Evolutionary conservation across 306 rosid species (phyloP).

Genomic region (Malus orientalis): DNA sequence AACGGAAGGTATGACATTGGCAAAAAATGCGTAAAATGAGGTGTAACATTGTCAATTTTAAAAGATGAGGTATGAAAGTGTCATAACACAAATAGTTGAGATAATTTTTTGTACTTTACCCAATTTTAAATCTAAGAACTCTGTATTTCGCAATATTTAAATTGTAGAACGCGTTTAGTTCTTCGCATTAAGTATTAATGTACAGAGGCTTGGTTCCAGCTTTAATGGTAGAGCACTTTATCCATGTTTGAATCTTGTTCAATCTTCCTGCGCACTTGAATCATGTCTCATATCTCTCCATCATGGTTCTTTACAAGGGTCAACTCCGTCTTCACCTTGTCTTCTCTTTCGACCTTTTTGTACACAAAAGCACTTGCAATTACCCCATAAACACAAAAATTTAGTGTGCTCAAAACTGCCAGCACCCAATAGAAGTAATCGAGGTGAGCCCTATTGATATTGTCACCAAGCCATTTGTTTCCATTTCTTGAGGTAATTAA

Average conservation of each 20-base stretch:
- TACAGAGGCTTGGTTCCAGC: not conserved
- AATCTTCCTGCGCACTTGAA: too few relatives aligned
- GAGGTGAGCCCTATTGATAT: constrained; percentile 60
- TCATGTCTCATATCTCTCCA: not conserved
- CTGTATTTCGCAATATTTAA: too few relatives aligned
- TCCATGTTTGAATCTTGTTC: not conserved
- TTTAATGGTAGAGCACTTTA: not conserved
- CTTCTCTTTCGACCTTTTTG: constrained; percentile 31
- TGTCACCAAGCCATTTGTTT: constrained; percentile 50
- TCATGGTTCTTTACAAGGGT: not conserved
- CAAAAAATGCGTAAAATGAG: too few relatives aligned
- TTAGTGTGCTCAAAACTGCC: constrained; percentile 48
- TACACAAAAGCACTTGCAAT: constrained; percentile 44
- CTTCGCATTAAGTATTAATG: too few relatives aligned
- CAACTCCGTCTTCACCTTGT: not conserved
- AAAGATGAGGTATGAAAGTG: too few relatives aligned
- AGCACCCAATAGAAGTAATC: constrained; percentile 55
- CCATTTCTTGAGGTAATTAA: constrained; percentile 15
- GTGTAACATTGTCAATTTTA: too few relatives aligned
- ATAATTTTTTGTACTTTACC: too few relatives aligned
- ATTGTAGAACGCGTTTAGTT: not conserved
- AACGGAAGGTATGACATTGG: too few relatives aligned
- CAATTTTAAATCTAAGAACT: too few relatives aligned
- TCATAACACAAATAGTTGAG: too few relatives aligned
- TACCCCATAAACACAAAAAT: constrained; percentile 36